Evolutionary conservation across 805 yeast genomes (phyloP).

Genomic region (Hanseniaspora guilliermondii): DNA sequence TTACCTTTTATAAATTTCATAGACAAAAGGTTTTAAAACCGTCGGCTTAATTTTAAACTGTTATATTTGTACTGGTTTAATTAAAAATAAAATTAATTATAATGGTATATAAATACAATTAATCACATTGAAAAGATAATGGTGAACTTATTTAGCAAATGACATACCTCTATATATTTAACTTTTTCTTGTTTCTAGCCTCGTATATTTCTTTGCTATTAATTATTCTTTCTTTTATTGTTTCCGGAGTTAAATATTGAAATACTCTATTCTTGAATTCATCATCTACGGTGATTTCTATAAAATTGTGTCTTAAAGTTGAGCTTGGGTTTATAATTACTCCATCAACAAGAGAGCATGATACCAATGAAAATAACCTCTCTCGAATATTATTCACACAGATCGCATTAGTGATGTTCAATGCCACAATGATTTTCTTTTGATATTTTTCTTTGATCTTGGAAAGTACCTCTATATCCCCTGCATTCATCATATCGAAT

Average conservation of each 20-base stretch:
- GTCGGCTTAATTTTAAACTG: not conserved
- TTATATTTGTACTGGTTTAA: too few relatives aligned
- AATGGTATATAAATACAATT: too few relatives aligned
- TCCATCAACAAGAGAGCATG: constrained; percentile 74
- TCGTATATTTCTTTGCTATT: constrained; percentile 57
- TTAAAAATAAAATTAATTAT: too few relatives aligned
- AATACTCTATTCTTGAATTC: constrained; percentile 44
- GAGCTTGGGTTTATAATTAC: constrained; percentile 37
- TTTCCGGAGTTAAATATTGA: constrained; percentile 34
- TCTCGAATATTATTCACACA: constrained; percentile 85
- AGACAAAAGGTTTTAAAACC: not conserved
- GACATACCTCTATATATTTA: not conserved
- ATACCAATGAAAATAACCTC: constrained; percentile 74
- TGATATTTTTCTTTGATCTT: constrained; percentile 28
- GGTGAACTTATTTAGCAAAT: too few relatives aligned
- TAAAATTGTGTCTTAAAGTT: constrained; percentile 1
- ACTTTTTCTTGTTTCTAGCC: constrained; percentile 58
- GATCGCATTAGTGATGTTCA: constrained; percentile 32
- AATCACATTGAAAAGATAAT: too few relatives aligned
- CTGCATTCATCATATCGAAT: constrained; percentile 87
- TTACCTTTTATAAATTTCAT: too few relatives aligned
- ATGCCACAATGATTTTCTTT: constrained; percentile 43
- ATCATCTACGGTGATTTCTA: constrained; percentile 31
- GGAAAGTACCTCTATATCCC: constrained; percentile 67
- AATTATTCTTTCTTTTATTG: constrained; percentile 65